Evolutionary conservation across 371 early-diverging fungal species (phyloP).

Genomic region (Saksenaea vasiformis): DNA sequence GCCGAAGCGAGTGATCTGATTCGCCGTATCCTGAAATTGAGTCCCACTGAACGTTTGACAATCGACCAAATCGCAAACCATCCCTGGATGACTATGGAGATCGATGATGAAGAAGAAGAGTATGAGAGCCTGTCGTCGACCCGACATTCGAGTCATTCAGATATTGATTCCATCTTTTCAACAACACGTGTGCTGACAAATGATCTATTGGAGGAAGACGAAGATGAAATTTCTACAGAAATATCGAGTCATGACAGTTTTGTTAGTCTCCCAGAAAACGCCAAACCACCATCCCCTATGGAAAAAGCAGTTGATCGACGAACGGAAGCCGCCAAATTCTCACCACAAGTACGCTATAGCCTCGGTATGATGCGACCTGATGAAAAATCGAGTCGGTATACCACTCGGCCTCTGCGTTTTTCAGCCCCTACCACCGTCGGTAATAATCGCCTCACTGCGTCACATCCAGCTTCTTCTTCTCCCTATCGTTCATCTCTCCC

Average conservation of each 20-base stretch:
- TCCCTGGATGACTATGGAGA: constrained; percentile 60
- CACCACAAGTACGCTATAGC: constrained; percentile 31
- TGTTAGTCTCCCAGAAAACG: constrained; percentile 1
- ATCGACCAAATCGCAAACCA: constrained; percentile 70
- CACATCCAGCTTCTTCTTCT: constrained; percentile 17
- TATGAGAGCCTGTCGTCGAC: constrained; percentile 33
- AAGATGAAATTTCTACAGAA: constrained; percentile 21
- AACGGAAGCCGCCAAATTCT: constrained; percentile 15
- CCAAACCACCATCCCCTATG: background rate
- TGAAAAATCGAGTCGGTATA: constrained; percentile 5
- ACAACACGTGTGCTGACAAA: background rate
- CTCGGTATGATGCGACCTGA: constrained; percentile 20
- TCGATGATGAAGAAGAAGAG: constrained; percentile 33
- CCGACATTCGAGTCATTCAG: constrained; percentile 27
- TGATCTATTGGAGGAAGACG: constrained; percentile 19
- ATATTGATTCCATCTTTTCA: constrained; percentile 33
- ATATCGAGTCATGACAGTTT: constrained; percentile 18
- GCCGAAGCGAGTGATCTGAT: constrained; percentile 54
- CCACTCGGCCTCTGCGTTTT: constrained; percentile 30
- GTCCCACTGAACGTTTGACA: constrained; percentile 66
- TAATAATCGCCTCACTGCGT: constrained; percentile 19
- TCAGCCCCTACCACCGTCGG: constrained; percentile 31
- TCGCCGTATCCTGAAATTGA: constrained; percentile 60
- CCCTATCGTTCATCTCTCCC: constrained; percentile 32
- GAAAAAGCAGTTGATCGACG: background rate